Evolutionary conservation across 148 eudicot genomes (phyloP).

Genomic region (Tetragonia tetragonoides): DNA sequence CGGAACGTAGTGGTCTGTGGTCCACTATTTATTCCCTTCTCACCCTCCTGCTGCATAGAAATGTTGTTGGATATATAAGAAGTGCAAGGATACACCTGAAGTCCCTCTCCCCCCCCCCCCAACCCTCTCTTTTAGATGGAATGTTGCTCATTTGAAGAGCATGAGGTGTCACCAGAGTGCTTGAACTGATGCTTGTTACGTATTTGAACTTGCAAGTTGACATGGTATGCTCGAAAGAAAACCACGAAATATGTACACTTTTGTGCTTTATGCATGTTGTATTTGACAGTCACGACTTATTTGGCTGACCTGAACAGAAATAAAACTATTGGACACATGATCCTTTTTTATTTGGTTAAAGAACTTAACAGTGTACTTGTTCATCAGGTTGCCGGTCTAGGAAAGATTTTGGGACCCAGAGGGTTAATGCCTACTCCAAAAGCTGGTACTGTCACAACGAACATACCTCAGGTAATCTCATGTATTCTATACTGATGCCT

Average conservation of each 20-base stretch:
- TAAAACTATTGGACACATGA: background rate
- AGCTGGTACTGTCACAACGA: constrained; percentile 91
- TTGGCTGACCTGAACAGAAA: background rate
- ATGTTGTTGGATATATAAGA: background rate
- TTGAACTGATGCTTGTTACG: too few relatives aligned
- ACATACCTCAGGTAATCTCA: constrained; percentile 77
- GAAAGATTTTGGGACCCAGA: constrained; percentile 88
- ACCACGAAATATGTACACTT: background rate
- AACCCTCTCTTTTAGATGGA: background rate
- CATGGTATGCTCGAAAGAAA: background rate
- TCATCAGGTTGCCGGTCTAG: constrained; percentile 80
- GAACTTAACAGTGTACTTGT: background rate
- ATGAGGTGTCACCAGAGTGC: background rate
- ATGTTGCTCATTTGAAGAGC: background rate
- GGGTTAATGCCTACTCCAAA: constrained; percentile 99
- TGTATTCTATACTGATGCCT: background rate
- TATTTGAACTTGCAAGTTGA: too few relatives aligned
- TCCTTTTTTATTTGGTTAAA: background rate
- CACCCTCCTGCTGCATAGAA: background rate
- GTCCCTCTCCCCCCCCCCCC: background rate
- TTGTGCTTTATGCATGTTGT: constrained; percentile 12
- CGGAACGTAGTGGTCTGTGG: background rate
- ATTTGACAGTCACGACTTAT: background rate
- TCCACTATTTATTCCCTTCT: background rate
- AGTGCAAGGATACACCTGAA: background rate